Evolutionary conservation across 257 asterid genomes (phyloP).

Genomic region (Henckelia pumila): DNA sequence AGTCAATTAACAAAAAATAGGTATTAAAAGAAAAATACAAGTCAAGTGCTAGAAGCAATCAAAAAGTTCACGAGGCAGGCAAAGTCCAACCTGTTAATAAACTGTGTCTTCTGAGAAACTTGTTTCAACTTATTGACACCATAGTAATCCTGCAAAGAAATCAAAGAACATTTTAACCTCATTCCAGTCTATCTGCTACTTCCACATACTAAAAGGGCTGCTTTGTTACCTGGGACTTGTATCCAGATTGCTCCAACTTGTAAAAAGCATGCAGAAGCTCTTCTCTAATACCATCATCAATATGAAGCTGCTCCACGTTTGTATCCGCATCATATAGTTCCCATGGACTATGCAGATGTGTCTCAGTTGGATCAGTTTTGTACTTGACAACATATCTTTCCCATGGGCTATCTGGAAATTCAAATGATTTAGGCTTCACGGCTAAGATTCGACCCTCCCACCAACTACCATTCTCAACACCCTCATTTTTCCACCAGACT

Average conservation of each 20-base stretch:
- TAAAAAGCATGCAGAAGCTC: slow-evolving; percentile 49
- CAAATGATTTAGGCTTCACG: slow-evolving; percentile 64
- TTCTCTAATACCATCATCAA: slow-evolving; percentile 54
- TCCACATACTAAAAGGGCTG: background rate
- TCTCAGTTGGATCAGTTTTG: slow-evolving; percentile 74
- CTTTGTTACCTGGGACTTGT: slow-evolving; percentile 52
- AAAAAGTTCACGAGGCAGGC: background rate
- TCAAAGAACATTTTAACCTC: slow-evolving; percentile 13
- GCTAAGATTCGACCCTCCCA: slow-evolving; percentile 87
- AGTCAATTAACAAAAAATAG: slow-evolving; percentile 6
- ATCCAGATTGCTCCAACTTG: slow-evolving; percentile 67
- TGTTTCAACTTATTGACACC: slow-evolving; percentile 74
- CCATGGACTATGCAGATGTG: slow-evolving; percentile 94
- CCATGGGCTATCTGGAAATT: slow-evolving; percentile 96
- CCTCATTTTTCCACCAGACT: slow-evolving; percentile 96
- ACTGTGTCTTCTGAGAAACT: slow-evolving; percentile 63
- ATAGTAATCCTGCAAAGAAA: slow-evolving; percentile 71
- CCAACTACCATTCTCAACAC: slow-evolving; percentile 82
- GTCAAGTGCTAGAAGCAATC: background rate
- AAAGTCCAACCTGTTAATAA: slow-evolving; percentile 65
- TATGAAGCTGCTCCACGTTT: slow-evolving; percentile 70
- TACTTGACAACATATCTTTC: slow-evolving; percentile 78
- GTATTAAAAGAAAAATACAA: background rate
- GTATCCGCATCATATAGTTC: slow-evolving; percentile 69
- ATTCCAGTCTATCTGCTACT: slow-evolving; percentile 8